Percentiles rank a stretch among this genome's conserved stretches.
Conservation (phyloP, 2,329 filamentous ascomycete genomes). For the Neocucurbitaria cava region DNA sequence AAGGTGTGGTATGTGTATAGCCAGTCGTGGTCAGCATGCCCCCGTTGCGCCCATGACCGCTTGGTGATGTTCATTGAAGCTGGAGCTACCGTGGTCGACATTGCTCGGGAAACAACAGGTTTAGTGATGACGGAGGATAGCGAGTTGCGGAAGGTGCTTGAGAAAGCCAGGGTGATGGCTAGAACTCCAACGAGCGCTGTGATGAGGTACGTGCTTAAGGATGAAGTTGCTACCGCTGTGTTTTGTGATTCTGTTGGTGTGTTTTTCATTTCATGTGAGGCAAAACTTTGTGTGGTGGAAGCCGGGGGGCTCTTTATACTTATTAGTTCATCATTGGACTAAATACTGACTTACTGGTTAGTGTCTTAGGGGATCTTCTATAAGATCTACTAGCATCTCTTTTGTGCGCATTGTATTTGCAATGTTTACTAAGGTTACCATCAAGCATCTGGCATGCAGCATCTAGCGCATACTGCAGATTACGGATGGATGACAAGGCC, state of each 20-base stretch:
- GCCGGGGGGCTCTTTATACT: conserved; percentile 35
- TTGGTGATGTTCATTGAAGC: conserved; percentile 69
- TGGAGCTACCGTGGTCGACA: conserved; percentile 46
- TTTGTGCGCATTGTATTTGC: conserved; percentile 37
- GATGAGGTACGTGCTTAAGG: conserved; percentile 34
- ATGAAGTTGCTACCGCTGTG: conserved; percentile 18
- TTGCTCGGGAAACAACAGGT: conserved; percentile 41
- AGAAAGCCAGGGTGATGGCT: conserved; percentile 56
- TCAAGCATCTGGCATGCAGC: no score
- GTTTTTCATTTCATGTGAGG: conserved; percentile 40
- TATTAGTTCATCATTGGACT: conserved; percentile 19
- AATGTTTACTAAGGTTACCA: conserved; percentile 44
- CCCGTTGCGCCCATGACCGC: conserved; percentile 74
- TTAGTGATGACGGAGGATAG: conserved; percentile 46
- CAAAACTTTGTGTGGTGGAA: conserved; percentile 9
- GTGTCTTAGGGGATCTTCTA: conserved; percentile 32
- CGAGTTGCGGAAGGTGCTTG: conserved; percentile 47
- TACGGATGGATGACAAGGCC: conserved; percentile 42
- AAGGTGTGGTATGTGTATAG: conserved; percentile 88
- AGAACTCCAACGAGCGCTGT: conserved; percentile 43
- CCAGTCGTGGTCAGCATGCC: conserved; percentile 85
- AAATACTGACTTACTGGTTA: no score
- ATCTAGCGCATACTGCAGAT: no score
- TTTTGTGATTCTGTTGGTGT: conserved; percentile 25
- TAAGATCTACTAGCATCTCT: conserved; percentile 6